phyloP scores from a whole-genome alignment of 2,329 filamentous ascomycete genomes.

The Aureobasidium sp. region DNA sequence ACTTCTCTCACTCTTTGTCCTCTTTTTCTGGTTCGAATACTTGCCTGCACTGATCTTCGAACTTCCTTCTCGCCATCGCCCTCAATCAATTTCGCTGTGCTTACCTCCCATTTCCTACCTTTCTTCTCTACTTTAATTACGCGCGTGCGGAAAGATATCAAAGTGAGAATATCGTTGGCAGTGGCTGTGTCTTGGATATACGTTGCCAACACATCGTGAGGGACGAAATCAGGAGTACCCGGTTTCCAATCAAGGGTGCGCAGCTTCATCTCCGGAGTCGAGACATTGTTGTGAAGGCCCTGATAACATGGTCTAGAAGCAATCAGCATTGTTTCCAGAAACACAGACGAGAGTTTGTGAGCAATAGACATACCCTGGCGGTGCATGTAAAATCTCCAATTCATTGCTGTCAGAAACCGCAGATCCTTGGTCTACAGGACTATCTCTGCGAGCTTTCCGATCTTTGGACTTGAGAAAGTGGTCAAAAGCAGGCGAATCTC shows the following conservation, averaged over 20 bases:
- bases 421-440: slow-evolving; percentile 16
- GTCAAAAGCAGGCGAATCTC: slow-evolving; percentile 26
- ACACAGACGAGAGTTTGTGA: too few relatives aligned
- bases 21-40: neutral
- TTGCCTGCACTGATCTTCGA: neutral
- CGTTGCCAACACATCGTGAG: slow-evolving; percentile 48
- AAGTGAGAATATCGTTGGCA: slow-evolving; percentile 42
- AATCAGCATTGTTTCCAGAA: neutral
- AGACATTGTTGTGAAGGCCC: slow-evolving; percentile 48
- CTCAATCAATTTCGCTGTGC: slow-evolving; percentile 39
- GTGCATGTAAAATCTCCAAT: slow-evolving; percentile 34
- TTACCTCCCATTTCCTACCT: slow-evolving; percentile 44
- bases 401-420: neutral
- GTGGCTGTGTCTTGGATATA: slow-evolving; percentile 56
- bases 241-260: slow-evolving; percentile 50
- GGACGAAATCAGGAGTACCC: slow-evolving; percentile 53
- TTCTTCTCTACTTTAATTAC: slow-evolving; percentile 48
- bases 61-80: slow-evolving; percentile 11
- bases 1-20: neutral
- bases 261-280: slow-evolving; percentile 44
- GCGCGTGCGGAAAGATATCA: slow-evolving; percentile 52
- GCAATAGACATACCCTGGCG: slow-evolving; percentile 38
- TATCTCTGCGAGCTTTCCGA: slow-evolving; percentile 15
- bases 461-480: neutral
- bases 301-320: slow-evolving; percentile 43